phyloP scores from a whole-genome alignment of 192 early-diverging fungal species.

The Coemansia sp. region DNA sequence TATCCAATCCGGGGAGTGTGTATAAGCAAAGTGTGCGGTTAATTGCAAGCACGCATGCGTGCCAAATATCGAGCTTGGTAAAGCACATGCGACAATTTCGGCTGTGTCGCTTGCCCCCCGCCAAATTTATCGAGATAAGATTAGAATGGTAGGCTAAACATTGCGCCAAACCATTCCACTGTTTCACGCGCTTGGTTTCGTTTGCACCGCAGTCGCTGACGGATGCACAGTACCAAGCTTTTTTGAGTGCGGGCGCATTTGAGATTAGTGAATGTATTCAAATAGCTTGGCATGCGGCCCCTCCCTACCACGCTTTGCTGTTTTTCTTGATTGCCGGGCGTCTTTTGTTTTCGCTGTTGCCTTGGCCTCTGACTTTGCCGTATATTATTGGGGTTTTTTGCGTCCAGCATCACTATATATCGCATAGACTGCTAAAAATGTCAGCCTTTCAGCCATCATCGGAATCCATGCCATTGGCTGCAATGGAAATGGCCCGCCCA shows the following conservation, averaged over 20 bases:
- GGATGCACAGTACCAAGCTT: too few relatives aligned
- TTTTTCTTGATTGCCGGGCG: background rate
- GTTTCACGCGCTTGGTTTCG: background rate
- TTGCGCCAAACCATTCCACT: too few relatives aligned
- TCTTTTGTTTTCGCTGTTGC: background rate
- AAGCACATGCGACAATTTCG: too few relatives aligned
- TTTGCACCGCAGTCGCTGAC: too few relatives aligned
- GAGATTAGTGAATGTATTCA: background rate
- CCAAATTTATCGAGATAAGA: too few relatives aligned
- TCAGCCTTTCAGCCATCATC: slow-evolving; percentile 21
- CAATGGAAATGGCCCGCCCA: slow-evolving; percentile 5
- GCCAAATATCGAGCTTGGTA: too few relatives aligned
- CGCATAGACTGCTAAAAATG: slow-evolving; percentile 6
- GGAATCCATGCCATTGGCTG: slow-evolving; percentile 14
- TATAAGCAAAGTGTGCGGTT: too few relatives aligned
- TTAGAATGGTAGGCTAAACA: too few relatives aligned
- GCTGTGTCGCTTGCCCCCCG: too few relatives aligned
- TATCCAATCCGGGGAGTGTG: too few relatives aligned
- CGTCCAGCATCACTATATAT: background rate
- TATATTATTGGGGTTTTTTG: background rate
- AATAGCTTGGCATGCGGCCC: background rate
- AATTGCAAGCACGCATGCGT: too few relatives aligned
- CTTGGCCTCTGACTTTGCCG: background rate
- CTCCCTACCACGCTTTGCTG: background rate
- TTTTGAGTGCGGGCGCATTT: background rate